Base-by-base conservation (phyloP, 2,329 filamentous ascomycete genomes). In the Sordariomycetes sp. region DNA sequence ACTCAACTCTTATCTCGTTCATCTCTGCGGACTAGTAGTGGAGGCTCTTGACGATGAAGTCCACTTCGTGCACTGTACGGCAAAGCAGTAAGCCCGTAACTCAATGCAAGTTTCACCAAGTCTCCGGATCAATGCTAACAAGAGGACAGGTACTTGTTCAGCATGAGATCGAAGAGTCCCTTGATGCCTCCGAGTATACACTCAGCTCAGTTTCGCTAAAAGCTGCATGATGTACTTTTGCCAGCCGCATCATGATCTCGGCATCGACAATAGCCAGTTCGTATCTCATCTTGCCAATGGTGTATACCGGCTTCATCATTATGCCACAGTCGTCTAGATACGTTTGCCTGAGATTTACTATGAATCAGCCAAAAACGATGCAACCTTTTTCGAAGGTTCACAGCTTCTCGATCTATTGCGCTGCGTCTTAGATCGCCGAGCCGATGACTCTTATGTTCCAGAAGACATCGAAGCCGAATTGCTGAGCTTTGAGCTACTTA, bases 1-100 rank as follows among this genome's bases (percentile, higher is more conserved):
- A 35, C 25, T 54, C 52, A 10, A 24, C 32, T n/a, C n/a, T 64
- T 10, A 63, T 48, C 7, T 65, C 32, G 54, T 61, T 36, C 34
- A 54, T 22, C 42, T 67, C 8, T 68, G 66, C 55, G 67, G 67
- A 3, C 65, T 67, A 1, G 62, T 69, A 25, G 57, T 69, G 3
- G 67, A 69, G 58, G 45, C 65, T 22, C 59, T 63, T 1, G 63
- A 68, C 60, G 63, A 60, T 3, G 58, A 61, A 24, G 58, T 66
- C 12, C 66, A 67, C 3, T 66, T 69, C 55, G 65, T 68, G 3
- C 67, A 69, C 55, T 69, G 68, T 58, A 69, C 66, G 2, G 67
- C 63, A 17, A 64, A 68, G 54, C 62, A 68, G 65, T 64, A 55
- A 52, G 61, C 57, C 52, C 28, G 15, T 22, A 10, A 13, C 13